Base-by-base conservation (phyloP, 2,329 filamentous ascomycete genomes). In the Aspergillus sp. region DNA sequence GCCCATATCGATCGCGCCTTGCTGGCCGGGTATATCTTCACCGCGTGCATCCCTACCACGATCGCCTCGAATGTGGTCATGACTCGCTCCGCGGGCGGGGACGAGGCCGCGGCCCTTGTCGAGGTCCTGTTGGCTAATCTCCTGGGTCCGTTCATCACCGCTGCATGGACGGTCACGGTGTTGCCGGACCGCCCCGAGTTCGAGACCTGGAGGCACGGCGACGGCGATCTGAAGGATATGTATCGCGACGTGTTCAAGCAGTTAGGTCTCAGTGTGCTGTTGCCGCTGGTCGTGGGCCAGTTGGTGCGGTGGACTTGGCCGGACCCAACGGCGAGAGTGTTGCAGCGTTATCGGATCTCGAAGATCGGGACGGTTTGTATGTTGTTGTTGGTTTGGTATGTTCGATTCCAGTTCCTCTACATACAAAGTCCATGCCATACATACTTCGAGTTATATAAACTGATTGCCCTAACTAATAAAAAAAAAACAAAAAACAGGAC, bases 11-110 rank as follows among this genome's bases (percentile, higher is more conserved):
- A 89, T 56, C 79, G 84, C 0, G 85, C 86, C 58, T 80, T 91
- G 46, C 76, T 91, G 31, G 83, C 89, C 3, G 89, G 89, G 10
- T 85, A 90, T 71, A 81, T 90, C 3, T 84, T 89, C 45, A 81
- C 86, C 1, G 83, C 85, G n/a, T 88, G 85, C 68, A 84, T 90
- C 4, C 88, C 89, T 1, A 91, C 89, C 0, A 91, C 89, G 0
- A 89, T 91, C 67, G 84, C 87, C 7, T 90, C 86, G 50, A 91
- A 91, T 70, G 86, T 90, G 7, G 86, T 91, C 46, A 90, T 91
- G 87, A 91, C 89, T 6, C 78, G 87, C 26, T 81, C 85, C 45
- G 85, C 89, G 0, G 85, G 87, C 42, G 89, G 89, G 5, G 89
- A 91, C 65, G 84, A 87, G 60, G 84, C 84, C 2, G 84, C 86